Evolutionary conservation across 371 early-diverging fungal species (phyloP).

Genomic region (Paraphysoderma sedebokerense): DNA sequence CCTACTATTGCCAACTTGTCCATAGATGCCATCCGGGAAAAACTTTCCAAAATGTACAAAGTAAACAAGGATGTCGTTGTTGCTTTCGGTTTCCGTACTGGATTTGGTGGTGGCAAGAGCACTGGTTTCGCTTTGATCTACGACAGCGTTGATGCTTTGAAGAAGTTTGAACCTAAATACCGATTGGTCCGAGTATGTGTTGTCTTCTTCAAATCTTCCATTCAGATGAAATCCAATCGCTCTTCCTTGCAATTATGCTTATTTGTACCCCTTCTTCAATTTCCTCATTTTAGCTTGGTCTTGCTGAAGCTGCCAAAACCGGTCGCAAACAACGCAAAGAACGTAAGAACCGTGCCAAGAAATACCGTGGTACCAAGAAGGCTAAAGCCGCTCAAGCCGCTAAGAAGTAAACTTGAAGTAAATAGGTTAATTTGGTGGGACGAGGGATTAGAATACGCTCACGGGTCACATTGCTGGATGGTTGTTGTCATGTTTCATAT

Average conservation of each 20-base stretch:
- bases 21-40: conserved; percentile 84
- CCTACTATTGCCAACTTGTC: conserved; percentile 82
- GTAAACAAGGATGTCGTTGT: conserved; percentile 74
- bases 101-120: conserved; percentile 95
- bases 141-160: conserved; percentile 83
- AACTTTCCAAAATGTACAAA: conserved; percentile 94
- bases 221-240: neutral
- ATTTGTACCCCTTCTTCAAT: neutral
- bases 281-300: conserved; percentile 35
- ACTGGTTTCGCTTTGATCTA: conserved; percentile 96
- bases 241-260: neutral
- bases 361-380: conserved; percentile 95
- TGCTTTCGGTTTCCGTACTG: conserved; percentile 89
- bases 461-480: no score
- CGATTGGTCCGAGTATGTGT: conserved; percentile 58
- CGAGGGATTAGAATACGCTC: no score
- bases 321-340: conserved; percentile 98
- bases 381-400: no score
- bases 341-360: conserved; percentile 97
- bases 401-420: no score
- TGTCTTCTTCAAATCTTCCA: neutral
- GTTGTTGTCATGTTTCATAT: no score
- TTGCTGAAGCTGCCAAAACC: conserved; percentile 52
- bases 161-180: conserved; percentile 98
- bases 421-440: no score